Percentiles rank a stretch among this genome's conserved stretches.
Evolutionary conservation across 805 yeast genomes (phyloP).

Genomic region (Candida sphagnicola): DNA sequence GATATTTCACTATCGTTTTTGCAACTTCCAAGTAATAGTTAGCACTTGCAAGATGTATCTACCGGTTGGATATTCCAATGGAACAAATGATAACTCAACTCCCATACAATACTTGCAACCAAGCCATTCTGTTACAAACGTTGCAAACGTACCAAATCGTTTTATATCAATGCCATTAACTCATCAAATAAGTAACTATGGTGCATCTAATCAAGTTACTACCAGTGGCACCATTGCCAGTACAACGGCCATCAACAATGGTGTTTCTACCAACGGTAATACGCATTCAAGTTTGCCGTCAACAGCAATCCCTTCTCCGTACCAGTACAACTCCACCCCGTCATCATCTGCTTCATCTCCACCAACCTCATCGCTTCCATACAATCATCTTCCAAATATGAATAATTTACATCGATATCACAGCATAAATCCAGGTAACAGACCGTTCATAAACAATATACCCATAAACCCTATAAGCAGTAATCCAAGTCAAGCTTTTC

Average conservation of each 20-base stretch:
- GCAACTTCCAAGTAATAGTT: too few species aligned
- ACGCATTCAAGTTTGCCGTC: background rate
- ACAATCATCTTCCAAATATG: background rate
- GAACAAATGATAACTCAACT: background rate
- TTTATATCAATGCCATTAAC: background rate
- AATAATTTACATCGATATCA: constrained; percentile 1
- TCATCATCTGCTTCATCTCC: background rate
- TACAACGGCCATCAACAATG: background rate
- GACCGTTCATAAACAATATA: background rate
- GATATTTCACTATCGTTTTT: too few species aligned
- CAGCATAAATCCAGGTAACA: background rate
- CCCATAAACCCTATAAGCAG: background rate
- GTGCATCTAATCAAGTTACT: background rate
- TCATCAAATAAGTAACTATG: background rate
- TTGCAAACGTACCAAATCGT: background rate
- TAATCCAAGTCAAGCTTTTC: background rate
- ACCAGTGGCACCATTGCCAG: background rate
- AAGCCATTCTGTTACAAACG: background rate
- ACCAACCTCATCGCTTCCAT: background rate
- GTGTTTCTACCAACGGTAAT: background rate
- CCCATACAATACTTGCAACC: background rate
- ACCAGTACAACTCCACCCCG: background rate
- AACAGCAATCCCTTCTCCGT: background rate
- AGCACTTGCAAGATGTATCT: background rate
- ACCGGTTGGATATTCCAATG: background rate